These are phyloP conservation scores for Talaromyces sp. DNA, from an alignment of 2,329 filamentous ascomycete species.

Conservation along the genomic window DNA sequence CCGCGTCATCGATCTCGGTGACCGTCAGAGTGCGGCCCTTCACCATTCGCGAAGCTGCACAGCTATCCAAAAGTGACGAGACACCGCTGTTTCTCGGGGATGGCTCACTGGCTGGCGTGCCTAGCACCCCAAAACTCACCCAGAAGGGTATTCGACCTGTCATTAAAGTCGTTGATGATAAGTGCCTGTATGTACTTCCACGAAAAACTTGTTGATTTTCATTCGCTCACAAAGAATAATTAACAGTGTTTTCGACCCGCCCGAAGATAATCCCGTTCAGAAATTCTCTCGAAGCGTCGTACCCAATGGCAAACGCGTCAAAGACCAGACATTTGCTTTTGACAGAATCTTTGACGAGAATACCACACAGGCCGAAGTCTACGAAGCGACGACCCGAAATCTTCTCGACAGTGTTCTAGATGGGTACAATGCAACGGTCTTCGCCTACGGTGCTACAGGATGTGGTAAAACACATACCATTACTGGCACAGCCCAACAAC, in stretches of 20 bases:
- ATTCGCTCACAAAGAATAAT: not conserved
- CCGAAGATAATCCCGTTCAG: constrained; percentile 89
- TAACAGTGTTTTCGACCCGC: constrained; percentile 86
- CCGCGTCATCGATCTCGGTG: constrained; percentile 51
- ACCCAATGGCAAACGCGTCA: constrained; percentile 82
- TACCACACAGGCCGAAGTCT: constrained; percentile 85
- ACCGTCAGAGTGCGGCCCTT: constrained; percentile 63
- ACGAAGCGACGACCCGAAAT: constrained; percentile 83
- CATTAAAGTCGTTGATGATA: constrained; percentile 94
- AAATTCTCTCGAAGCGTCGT: constrained; percentile 80
- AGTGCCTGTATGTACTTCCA: constrained; percentile 71
- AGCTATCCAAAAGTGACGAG: constrained; percentile 74
- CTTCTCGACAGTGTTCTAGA: constrained; percentile 95
- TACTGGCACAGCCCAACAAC: constrained; percentile 83
- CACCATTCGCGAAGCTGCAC: constrained; percentile 88
- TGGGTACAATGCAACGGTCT: constrained; percentile 97
- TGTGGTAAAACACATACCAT: constrained; percentile 99
- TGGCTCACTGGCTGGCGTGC: constrained; percentile 83
- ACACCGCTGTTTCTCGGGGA: constrained; percentile 92
- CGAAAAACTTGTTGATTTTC: not conserved
- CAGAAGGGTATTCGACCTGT: constrained; percentile 85
- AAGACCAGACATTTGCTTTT: constrained; percentile 97
- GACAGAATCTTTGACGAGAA: constrained; percentile 97
- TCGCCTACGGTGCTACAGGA: constrained; percentile 95
- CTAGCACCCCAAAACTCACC: constrained; percentile 72